phyloP scores from a whole-genome alignment of 305 asterid species.

The Plantago lanceolata region DNA sequence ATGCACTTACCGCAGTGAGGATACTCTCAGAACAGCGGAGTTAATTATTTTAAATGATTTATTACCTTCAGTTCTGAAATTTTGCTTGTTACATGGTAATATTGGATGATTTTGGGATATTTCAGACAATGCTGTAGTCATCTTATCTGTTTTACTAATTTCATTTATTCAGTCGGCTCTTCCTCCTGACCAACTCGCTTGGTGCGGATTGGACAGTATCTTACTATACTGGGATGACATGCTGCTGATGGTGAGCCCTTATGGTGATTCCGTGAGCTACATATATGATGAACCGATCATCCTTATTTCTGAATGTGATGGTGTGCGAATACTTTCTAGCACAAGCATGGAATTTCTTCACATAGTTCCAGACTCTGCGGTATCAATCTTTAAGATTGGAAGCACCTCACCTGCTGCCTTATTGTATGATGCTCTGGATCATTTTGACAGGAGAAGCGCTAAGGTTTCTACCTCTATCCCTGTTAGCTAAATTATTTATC shows the following conservation, averaged over 20 bases:
- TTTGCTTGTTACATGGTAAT: slow-evolving; percentile 4
- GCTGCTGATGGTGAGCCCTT: slow-evolving; percentile 93
- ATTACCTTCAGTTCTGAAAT: background rate
- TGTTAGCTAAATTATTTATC: slow-evolving; percentile 11
- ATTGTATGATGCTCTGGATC: slow-evolving; percentile 90
- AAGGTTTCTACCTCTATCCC: slow-evolving; percentile 48
- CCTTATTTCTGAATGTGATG: slow-evolving; percentile 91
- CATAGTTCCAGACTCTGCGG: slow-evolving; percentile 94
- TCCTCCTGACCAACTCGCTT: slow-evolving; percentile 92
- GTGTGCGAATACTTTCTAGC: slow-evolving; percentile 81
- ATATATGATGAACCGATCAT: slow-evolving; percentile 81
- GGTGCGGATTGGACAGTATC: slow-evolving; percentile 96
- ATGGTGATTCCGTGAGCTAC: slow-evolving; percentile 83
- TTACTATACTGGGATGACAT: slow-evolving; percentile 94
- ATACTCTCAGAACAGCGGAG: slow-evolving; percentile 1
- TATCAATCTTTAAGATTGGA: slow-evolving; percentile 89
- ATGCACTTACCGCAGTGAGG: slow-evolving; percentile 10
- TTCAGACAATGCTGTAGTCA: slow-evolving; percentile 10
- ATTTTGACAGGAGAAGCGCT: slow-evolving; percentile 89
- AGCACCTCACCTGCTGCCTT: slow-evolving; percentile 93
- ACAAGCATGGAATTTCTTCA: slow-evolving; percentile 84
- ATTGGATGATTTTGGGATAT: slow-evolving; percentile 14
- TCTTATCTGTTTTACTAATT: slow-evolving; percentile 24
- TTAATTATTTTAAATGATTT: background rate
- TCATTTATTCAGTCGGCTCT: slow-evolving; percentile 61